A percentile compares a stretch with the other conserved stretches of the same genome.
Evolutionary conservation across 805 yeast species (phyloP).

Genomic region (Sugiyamaella lignohabitans): DNA sequence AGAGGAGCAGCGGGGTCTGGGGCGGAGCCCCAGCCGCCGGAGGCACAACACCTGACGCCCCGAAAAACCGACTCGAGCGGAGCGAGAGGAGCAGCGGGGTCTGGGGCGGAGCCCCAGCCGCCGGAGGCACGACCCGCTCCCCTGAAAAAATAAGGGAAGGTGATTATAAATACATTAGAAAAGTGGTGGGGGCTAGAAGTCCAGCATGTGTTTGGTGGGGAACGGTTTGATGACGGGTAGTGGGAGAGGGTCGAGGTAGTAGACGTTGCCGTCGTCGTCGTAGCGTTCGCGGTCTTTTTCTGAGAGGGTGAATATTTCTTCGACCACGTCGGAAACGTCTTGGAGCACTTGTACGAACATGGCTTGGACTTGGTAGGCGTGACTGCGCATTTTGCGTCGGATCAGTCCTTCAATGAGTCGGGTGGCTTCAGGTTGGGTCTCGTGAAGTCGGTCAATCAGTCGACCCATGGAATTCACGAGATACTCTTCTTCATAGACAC

Average conservation of each 20-base stretch:
- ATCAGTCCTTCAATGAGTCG: conserved; percentile 68
- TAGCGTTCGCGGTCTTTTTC: conserved; percentile 84
- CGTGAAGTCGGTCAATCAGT: conserved; percentile 70
- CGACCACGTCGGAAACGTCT: conserved; percentile 52
- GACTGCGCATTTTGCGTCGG: conserved; percentile 65
- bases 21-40: too few species aligned
- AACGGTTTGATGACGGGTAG: conserved; percentile 60
- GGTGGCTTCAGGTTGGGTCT: conserved; percentile 67
- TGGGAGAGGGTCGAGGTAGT: conserved; percentile 69
- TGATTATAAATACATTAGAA: background rate
- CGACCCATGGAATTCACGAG: conserved; percentile 83
- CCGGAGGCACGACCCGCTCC: too few species aligned
- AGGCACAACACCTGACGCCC: too few species aligned
- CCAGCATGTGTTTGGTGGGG: conserved; percentile 17
- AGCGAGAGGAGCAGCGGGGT: too few species aligned
- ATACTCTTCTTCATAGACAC: conserved; percentile 95
- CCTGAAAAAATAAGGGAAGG: too few species aligned
- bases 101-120: too few species aligned
- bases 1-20: too few species aligned
- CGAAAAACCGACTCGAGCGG: too few species aligned
- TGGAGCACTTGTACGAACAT: conserved; percentile 52
- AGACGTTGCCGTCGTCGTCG: conserved; percentile 82
- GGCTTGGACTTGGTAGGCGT: conserved; percentile 75
- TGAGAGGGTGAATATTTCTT: conserved; percentile 72
- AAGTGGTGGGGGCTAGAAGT: conserved; percentile 7